A percentile compares a stretch with the other conserved stretches of the same genome.
Evolutionary conservation across 192 early-diverging fungal species (phyloP).

Genomic region (Linnemannia schmuckeri): DNA sequence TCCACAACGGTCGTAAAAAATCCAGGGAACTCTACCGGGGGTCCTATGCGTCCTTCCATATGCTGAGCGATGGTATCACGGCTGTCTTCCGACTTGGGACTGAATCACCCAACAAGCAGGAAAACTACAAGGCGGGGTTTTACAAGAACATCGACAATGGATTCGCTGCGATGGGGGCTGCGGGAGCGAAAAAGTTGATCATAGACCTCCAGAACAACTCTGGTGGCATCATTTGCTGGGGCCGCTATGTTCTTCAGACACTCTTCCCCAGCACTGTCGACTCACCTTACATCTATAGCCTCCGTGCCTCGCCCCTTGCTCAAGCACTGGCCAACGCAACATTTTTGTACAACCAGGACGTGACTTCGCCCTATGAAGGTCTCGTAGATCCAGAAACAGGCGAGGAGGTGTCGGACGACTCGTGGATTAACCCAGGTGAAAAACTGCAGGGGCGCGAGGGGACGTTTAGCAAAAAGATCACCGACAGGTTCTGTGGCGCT

Average conservation of each 20-base stretch:
- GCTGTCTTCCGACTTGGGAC: constrained; percentile 45
- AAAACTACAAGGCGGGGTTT: constrained; percentile 13
- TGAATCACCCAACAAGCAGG: constrained; percentile 27
- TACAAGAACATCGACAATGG: constrained; percentile 48
- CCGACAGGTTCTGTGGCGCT: constrained; percentile 28
- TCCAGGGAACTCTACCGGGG: constrained; percentile 31
- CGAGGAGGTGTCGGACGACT: constrained; percentile 10
- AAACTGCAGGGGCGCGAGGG: constrained; percentile 27
- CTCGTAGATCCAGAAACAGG: constrained; percentile 43
- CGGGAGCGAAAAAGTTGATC: constrained; percentile 39
- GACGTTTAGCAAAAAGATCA: constrained; percentile 23
- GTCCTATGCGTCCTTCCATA: constrained; percentile 41
- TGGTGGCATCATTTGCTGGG: constrained; percentile 54
- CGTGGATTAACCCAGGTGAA: constrained; percentile 39
- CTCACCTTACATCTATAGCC: constrained; percentile 46
- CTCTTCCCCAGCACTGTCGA: constrained; percentile 40
- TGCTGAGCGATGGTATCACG: constrained; percentile 38
- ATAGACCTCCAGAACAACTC: constrained; percentile 49
- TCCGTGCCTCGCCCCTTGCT: constrained; percentile 37
- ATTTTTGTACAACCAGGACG: constrained; percentile 9
- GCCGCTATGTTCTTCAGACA: constrained; percentile 46
- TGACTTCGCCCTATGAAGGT: constrained; percentile 31
- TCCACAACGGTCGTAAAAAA: constrained; percentile 9
- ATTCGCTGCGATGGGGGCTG: constrained; percentile 26
- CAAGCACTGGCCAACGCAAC: constrained; percentile 41